phyloP scores from a whole-genome alignment of 2,329 filamentous ascomycete genomes.

The Knoxdaviesia proteae region DNA sequence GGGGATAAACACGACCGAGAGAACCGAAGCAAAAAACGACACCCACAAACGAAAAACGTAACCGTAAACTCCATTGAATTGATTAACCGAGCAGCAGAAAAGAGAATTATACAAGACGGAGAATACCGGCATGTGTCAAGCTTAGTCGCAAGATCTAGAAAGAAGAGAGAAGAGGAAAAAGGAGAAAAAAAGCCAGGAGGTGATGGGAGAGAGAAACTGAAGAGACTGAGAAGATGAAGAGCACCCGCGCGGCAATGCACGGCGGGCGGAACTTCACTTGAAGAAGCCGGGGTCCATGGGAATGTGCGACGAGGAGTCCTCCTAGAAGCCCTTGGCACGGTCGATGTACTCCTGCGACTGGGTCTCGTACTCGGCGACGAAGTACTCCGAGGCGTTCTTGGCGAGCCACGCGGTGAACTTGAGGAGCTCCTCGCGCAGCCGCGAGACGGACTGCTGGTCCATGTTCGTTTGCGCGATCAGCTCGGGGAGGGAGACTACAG shows the following conservation, averaged over 20 bases:
- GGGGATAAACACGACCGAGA: no score
- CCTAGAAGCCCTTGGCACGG: slow-evolving; percentile 30
- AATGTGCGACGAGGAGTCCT: no score
- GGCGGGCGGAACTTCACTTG: background rate
- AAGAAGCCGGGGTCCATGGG: background rate
- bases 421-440: slow-evolving; percentile 70
- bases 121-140: no score
- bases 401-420: slow-evolving; percentile 76
- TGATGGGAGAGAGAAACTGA: background rate
- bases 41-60: no score
- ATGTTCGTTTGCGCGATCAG: slow-evolving; percentile 95
- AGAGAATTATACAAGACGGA: no score
- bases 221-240: background rate
- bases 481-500: slow-evolving; percentile 67
- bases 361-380: slow-evolving; percentile 55
- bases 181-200: background rate
- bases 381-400: slow-evolving; percentile 57
- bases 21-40: no score
- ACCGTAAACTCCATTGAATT: no score
- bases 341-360: slow-evolving; percentile 53
- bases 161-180: background rate
- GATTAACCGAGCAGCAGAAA: no score
- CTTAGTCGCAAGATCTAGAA: background rate
- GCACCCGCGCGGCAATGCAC: background rate
- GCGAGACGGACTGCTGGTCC: slow-evolving; percentile 76